Percentiles rank a stretch among this genome's conserved stretches.
Evolutionary conservation across 1,284 basidiomycete species (phyloP).

Genomic region (Austroboletus niveus): DNA sequence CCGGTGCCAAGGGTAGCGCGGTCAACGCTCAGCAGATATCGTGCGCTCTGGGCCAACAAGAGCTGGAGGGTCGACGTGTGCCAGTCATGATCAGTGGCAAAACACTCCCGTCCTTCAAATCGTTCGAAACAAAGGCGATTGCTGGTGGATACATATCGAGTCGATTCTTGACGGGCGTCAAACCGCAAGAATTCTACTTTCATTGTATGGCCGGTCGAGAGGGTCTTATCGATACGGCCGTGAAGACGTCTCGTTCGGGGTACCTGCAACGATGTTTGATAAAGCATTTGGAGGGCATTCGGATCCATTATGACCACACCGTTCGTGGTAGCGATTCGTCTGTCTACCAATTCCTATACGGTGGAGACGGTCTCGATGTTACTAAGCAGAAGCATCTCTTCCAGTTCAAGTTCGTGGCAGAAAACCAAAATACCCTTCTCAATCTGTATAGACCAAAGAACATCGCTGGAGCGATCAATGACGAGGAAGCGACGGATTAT

Average conservation of each 20-base stretch:
- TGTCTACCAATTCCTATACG: constrained; percentile 96
- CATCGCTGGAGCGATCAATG: constrained; percentile 62
- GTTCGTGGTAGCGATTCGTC: constrained; percentile 94
- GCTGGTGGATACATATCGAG: constrained; percentile 99
- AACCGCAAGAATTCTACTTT: constrained; percentile 99
- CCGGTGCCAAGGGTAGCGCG: constrained; percentile 96
- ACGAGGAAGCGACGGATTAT: constrained; percentile 67
- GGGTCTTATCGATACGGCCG: constrained; percentile 98
- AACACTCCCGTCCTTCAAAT: constrained; percentile 94
- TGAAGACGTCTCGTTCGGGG: constrained; percentile 98
- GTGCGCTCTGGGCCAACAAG: constrained; percentile 95
- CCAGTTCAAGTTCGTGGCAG: constrained; percentile 92
- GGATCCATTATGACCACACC: constrained; percentile 97
- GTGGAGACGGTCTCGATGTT: constrained; percentile 95
- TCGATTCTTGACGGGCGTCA: constrained; percentile 97
- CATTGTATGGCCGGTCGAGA: constrained; percentile 99
- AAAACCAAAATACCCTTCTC: constrained; percentile 83
- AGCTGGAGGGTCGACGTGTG: constrained; percentile 96
- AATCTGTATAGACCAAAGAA: constrained; percentile 70
- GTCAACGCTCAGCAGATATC: constrained; percentile 99
- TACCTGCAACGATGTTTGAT: constrained; percentile 98
- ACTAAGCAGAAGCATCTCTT: constrained; percentile 92
- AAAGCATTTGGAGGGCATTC: constrained; percentile 96
- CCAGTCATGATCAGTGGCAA: constrained; percentile 99
- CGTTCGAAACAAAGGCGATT: constrained; percentile 96